Conservation (phyloP, 2,329 filamentous ascomycete species). For the Whalleya microplaca region DNA sequence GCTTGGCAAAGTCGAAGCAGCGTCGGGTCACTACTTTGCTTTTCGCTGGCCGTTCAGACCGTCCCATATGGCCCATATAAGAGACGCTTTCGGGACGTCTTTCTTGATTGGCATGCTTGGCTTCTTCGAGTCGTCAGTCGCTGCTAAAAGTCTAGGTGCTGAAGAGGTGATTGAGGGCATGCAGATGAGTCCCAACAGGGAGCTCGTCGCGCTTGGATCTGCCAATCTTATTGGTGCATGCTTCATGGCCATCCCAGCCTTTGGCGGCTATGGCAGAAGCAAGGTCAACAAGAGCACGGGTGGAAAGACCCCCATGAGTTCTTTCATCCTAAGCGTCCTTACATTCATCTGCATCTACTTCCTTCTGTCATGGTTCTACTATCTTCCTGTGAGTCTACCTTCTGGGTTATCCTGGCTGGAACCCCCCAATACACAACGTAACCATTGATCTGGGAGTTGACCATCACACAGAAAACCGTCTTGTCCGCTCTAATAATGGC, state of each 20-base stretch:
- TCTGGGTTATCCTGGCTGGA: neutral
- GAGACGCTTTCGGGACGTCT: constrained; percentile 84
- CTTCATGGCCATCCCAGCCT: constrained; percentile 91
- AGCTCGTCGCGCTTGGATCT: constrained; percentile 87
- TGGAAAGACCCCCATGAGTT: constrained; percentile 91
- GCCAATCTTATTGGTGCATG: constrained; percentile 91
- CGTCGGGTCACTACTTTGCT: constrained; percentile 71
- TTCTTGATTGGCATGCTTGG: constrained; percentile 93
- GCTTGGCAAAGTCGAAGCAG: constrained; percentile 78
- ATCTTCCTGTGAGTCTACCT: constrained; percentile 74
- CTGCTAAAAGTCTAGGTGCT: constrained; percentile 84
- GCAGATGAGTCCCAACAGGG: constrained; percentile 85
- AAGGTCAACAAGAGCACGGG: constrained; percentile 95
- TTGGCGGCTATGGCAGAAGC: constrained; percentile 94
- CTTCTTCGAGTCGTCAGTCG: constrained; percentile 98
- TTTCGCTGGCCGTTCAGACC: constrained; percentile 86
- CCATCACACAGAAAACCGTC: constrained; percentile 76
- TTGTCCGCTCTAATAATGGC: constrained; percentile 93
- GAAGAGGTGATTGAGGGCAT: constrained; percentile 75
- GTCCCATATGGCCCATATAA: constrained; percentile 78
- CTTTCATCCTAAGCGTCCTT: constrained; percentile 81
- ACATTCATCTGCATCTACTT: constrained; percentile 81
- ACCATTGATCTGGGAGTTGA: constrained; percentile 2
- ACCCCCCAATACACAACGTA: no score
- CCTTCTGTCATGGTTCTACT: constrained; percentile 90